phyloP scores from a whole-genome alignment of 2,329 filamentous ascomycete species.

The Pseudogymnoascus sp. region DNA sequence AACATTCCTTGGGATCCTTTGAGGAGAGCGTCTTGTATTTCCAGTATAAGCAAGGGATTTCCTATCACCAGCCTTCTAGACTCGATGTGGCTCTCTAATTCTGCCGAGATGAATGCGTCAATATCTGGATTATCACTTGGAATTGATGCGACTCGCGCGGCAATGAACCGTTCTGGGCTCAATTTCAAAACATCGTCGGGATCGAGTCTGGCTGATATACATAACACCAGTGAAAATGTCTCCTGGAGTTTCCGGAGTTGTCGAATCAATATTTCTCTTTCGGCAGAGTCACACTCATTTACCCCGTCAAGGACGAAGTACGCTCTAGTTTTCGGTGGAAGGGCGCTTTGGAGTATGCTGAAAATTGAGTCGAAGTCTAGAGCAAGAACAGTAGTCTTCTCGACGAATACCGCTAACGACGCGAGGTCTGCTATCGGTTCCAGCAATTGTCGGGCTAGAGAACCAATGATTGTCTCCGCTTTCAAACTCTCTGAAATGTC shows the following conservation, averaged over 20 bases:
- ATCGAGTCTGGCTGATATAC: slow-evolving; percentile 23
- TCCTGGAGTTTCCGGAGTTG: slow-evolving; percentile 22
- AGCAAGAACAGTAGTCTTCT: neutral
- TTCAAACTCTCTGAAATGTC: slow-evolving; percentile 27
- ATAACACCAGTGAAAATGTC: slow-evolving; percentile 20
- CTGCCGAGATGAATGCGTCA: slow-evolving; percentile 24
- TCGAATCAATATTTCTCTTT: slow-evolving; percentile 15
- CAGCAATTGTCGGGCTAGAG: slow-evolving; percentile 32
- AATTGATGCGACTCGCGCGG: slow-evolving; percentile 16
- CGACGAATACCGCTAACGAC: neutral
- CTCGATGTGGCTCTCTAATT: slow-evolving; percentile 23
- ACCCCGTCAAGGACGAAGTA: slow-evolving; percentile 32
- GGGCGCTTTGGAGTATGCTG: slow-evolving; percentile 19
- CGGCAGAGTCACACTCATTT: slow-evolving; percentile 27
- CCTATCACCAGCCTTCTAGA: slow-evolving; percentile 19
- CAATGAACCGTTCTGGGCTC: slow-evolving; percentile 10
- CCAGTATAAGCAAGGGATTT: slow-evolving; percentile 23
- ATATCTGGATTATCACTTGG: slow-evolving; percentile 25
- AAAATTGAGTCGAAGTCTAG: slow-evolving; percentile 20
- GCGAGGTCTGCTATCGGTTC: slow-evolving; percentile 21
- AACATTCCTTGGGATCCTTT: slow-evolving; percentile 33
- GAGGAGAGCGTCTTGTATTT: slow-evolving; percentile 24
- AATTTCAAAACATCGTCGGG: slow-evolving; percentile 17
- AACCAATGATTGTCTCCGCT: slow-evolving; percentile 28
- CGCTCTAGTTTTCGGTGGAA: slow-evolving; percentile 19